Base-by-base conservation (phyloP, 2,329 filamentous ascomycete species). In the Geosmithia morbida region DNA sequence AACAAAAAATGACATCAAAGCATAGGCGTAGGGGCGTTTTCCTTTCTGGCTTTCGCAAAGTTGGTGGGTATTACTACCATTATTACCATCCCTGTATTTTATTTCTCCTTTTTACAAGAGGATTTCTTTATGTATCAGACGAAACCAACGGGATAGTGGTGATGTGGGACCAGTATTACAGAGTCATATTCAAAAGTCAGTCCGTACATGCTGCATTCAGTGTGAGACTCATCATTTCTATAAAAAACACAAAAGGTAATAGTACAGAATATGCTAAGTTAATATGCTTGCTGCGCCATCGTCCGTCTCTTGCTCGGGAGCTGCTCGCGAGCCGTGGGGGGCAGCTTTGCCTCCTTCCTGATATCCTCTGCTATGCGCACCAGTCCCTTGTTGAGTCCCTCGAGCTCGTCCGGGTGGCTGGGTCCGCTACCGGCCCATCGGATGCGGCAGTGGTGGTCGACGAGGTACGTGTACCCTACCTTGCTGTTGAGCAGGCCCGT, bases 401-500 rank as follows among this genome's bases (percentile, higher is more conserved):
- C 74, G 53, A 71, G 73, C 68, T 94, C 87, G 17, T 75, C 74
- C 0, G 73, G 73, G 51, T 79, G 72, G 43, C 81, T 78, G 44
- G 72, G 61, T 13, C 82, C 86, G 57, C 88, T 94, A 3, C 86
- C 92, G 1, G 90, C 92, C 92, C 92, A 98, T 48, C 92, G 77
- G 55, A 98, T 94, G 65, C 81, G 85, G 62, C 88, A 95, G 52
- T 89, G 73, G 51, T 81, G 72, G 61, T 98, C 92, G 49, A 98
- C 72, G 44, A 98, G 72, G 64, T 95, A 98, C 4, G 89, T 83
- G 66, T 96, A 97, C 39, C 89, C 90, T 33, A 96, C 90, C 65
- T 89, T 94, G 54, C 79, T 81, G 65, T 98, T 98, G 59, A 94
- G 68, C 60, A 94, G 55, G 11, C 80, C 81, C 51, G 84, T 77